Conservation (phyloP, 495 filamentous ascomycete species). For the Parathielavia appendiculata region DNA sequence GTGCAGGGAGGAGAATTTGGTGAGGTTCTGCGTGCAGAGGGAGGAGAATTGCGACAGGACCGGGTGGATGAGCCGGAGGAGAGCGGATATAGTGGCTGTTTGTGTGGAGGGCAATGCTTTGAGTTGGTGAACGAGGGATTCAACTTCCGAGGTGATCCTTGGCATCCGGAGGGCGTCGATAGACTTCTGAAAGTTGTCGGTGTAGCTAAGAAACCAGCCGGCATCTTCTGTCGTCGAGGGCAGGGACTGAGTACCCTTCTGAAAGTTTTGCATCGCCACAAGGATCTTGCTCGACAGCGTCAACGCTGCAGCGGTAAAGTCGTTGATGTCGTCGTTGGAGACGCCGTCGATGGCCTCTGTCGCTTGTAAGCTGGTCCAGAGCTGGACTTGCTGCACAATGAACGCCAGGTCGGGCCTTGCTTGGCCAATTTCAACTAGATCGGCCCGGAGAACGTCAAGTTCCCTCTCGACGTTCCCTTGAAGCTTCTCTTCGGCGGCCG, state of each 20-base stretch:
- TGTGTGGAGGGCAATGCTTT: slow-evolving; percentile 46
- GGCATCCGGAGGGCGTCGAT: slow-evolving; percentile 55
- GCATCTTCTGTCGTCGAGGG: slow-evolving; percentile 54
- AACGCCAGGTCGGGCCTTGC: slow-evolving; percentile 57
- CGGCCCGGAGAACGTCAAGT: slow-evolving; percentile 41
- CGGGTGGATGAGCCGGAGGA: slow-evolving; percentile 64
- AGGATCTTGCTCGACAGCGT: slow-evolving; percentile 60
- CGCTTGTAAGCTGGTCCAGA: slow-evolving; percentile 37
- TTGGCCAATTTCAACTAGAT: slow-evolving; percentile 41
- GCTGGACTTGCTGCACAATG: slow-evolving; percentile 54
- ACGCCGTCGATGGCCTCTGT: slow-evolving; percentile 17
- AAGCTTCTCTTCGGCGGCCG: slow-evolving; percentile 39
- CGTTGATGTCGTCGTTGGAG: slow-evolving; percentile 18
- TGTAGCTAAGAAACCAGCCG: slow-evolving; percentile 59
- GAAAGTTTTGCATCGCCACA: slow-evolving; percentile 67
- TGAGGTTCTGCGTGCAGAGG: slow-evolving; percentile 51
- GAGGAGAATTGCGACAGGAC: slow-evolving; percentile 67
- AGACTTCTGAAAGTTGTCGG: slow-evolving; percentile 50
- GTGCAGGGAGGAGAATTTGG: slow-evolving; percentile 55
- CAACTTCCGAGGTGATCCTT: slow-evolving; percentile 43
- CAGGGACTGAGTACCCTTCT: slow-evolving; percentile 38
- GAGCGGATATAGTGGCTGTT: slow-evolving; percentile 43
- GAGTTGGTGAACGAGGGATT: slow-evolving; percentile 48
- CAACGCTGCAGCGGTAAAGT: slow-evolving; percentile 47
- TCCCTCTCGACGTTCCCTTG: slow-evolving; percentile 42